These are phyloP conservation scores for Fomitopsis palustris DNA, from an alignment of 1,284 basidiomycete genomes.

Conservation along the genomic window DNA sequence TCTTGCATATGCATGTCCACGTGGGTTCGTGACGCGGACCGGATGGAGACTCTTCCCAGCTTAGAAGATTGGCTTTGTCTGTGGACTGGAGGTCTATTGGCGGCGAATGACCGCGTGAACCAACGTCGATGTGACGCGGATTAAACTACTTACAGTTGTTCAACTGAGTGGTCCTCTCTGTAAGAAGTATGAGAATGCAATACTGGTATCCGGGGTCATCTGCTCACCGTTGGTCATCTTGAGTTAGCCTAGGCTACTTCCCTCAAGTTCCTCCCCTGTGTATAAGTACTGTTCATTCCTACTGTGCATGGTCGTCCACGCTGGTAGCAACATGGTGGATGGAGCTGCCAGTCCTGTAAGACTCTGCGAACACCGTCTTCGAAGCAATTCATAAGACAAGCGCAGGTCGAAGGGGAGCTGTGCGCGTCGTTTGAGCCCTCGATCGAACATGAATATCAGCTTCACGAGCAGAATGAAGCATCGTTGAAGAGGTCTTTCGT, in stretches of 20 bases:
- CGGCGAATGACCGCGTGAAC: background rate
- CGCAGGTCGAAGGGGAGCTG: background rate
- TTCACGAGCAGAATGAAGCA: background rate
- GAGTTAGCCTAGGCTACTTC: background rate
- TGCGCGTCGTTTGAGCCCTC: background rate
- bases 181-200: background rate
- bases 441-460: background rate
- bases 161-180: slow-evolving; percentile 22
- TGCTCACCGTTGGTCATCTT: slow-evolving; percentile 13
- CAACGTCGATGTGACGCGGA: background rate
- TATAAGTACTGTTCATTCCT: background rate
- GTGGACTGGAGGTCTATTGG: slow-evolving; percentile 49
- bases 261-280: background rate
- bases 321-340: background rate
- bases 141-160: slow-evolving; percentile 25
- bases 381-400: slow-evolving; percentile 4
- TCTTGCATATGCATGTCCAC: slow-evolving; percentile 60
- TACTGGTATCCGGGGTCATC: background rate
- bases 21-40: slow-evolving; percentile 46
- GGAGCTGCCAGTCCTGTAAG: background rate
- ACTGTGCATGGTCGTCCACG: background rate
- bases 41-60: slow-evolving; percentile 46
- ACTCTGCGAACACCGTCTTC: background rate
- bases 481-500: background rate
- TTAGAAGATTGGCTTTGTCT: slow-evolving; percentile 39